Evolutionary conservation across 1,284 basidiomycete genomes (phyloP), one percentile per base, ranked within the genome.

Genomic region (Hortiboletus rubellus): DNA sequence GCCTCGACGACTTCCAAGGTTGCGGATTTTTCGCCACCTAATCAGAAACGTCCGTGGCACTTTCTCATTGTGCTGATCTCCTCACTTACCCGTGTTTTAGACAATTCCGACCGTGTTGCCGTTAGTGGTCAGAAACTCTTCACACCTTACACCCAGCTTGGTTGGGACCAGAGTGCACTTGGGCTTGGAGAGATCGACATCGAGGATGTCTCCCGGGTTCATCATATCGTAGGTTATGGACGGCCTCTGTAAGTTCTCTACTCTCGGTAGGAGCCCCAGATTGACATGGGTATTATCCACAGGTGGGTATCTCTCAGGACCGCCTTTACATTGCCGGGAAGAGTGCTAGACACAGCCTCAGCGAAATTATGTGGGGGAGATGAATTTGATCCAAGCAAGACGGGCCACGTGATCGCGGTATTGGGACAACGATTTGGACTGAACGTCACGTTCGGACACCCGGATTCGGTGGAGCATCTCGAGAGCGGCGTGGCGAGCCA

Each of bases 1-100:
- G 53, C 60, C 1, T 63, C 55, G 0, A 63, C 63, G 1, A 60
- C 56, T 11, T 55, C 63, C 18, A 55, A 47, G 15, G 49, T 65
- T 8, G 30, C 50, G 53, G 27, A 27, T 27, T 27, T 27, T 27
- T 27, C 27, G 27, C 27, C 27, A 27, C 27, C 27, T 27, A 27
- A 55, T 30, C 27, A 55, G 9, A 61, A 24, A 30, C 3, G 60
- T 62, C 1, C 7, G 50, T 50, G 5, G 38, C 12, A 2, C 7
- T 41, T 38, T 37, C 15, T 7, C 5, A 15, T 38, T 6, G 2
- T 33, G 36, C 3, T 7, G 11, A 33, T 46, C 12, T 11, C 22
- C 1, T 5, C 3, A 33, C 30, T 52, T 0, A 34, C 24, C 7
- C 5, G 2, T 18, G 3, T 42, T 14, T 24, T 34, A 52, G 59